These are phyloP conservation scores for Ciborinia camelliae DNA, from an alignment of 2,329 filamentous ascomycete species.

Conservation along the genomic window DNA sequence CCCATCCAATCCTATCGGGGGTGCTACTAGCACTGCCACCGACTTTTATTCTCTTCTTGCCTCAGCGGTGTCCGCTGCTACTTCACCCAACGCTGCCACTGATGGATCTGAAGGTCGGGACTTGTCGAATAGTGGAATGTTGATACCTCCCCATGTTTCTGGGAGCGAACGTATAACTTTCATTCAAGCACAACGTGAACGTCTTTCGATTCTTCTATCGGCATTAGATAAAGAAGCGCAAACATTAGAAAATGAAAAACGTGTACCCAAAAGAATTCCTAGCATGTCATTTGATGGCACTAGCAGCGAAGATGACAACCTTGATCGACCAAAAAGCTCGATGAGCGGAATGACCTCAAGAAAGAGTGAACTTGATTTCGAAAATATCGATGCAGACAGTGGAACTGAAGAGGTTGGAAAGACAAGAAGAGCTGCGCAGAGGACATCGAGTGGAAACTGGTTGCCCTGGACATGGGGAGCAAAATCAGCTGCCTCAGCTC, in stretches of 20 bases:
- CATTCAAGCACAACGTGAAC: constrained; percentile 75
- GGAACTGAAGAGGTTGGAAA: constrained; percentile 51
- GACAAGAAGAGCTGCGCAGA: constrained; percentile 31
- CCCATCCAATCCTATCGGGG: constrained; percentile 31
- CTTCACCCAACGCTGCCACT: constrained; percentile 30
- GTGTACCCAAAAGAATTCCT: constrained; percentile 24
- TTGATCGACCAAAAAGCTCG: constrained; percentile 30
- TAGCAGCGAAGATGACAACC: constrained; percentile 34
- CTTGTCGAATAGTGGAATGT: constrained; percentile 54
- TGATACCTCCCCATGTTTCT: constrained; percentile 69
- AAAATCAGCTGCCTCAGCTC: constrained; percentile 2
- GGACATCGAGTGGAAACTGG: constrained; percentile 43
- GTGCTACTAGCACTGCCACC: constrained; percentile 45
- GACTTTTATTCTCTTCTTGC: constrained; percentile 80
- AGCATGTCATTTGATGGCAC: constrained; percentile 35
- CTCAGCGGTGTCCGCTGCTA: constrained; percentile 60
- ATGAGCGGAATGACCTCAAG: constrained; percentile 68
- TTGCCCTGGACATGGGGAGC: constrained; percentile 49
- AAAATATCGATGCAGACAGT: constrained; percentile 78
- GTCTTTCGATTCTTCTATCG: constrained; percentile 68
- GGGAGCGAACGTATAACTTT: constrained; percentile 69
- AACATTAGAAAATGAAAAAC: constrained; percentile 47
- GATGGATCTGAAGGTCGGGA: constrained; percentile 40
- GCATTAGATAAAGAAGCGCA: constrained; percentile 78
- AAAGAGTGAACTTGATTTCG: constrained; percentile 83